Conservation (phyloP, 352 stramenopile genomes). For the Globisporangium canariense region DNA sequence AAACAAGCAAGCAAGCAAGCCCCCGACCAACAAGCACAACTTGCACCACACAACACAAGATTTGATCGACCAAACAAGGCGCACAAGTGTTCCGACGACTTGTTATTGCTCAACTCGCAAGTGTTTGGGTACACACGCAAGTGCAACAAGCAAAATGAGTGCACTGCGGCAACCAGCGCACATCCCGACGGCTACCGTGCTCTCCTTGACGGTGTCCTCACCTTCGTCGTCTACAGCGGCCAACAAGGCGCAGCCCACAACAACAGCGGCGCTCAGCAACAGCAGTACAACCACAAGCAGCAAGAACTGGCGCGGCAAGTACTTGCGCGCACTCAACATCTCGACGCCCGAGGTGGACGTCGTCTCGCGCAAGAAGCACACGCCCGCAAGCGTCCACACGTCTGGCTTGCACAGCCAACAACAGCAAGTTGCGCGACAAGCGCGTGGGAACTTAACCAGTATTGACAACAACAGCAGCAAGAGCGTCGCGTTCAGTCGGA, state of each 20-base stretch:
- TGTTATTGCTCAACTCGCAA: not conserved
- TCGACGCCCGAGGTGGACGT: slow-evolving; percentile 38
- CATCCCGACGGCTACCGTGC: not conserved
- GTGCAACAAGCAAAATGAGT: not conserved
- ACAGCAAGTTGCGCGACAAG: slow-evolving; percentile 24
- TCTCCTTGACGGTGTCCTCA: slow-evolving; percentile 1
- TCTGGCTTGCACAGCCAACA: not conserved
- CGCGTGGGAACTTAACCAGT: not conserved
- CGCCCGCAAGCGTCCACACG: not conserved
- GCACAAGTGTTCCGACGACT: not conserved
- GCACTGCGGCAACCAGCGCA: not conserved
- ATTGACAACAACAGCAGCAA: not conserved
- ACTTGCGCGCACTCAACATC: slow-evolving; percentile 76
- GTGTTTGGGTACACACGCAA: not conserved
- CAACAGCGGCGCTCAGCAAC: not conserved
- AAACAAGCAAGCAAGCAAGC: not conserved
- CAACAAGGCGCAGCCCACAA: not conserved
- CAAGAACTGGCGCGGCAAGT: slow-evolving; percentile 77
- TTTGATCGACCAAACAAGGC: not conserved
- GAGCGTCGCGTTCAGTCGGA: slow-evolving; percentile 17
- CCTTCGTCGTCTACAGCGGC: not conserved
- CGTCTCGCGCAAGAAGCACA: slow-evolving; percentile 7
- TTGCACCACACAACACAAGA: slow-evolving; percentile 5
- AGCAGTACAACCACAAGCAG: slow-evolving; percentile 11
- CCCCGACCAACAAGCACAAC: slow-evolving; percentile 1